phyloP scores from a whole-genome alignment of 495 filamentous ascomycete genomes.

The Talaromyces adpressus region DNA sequence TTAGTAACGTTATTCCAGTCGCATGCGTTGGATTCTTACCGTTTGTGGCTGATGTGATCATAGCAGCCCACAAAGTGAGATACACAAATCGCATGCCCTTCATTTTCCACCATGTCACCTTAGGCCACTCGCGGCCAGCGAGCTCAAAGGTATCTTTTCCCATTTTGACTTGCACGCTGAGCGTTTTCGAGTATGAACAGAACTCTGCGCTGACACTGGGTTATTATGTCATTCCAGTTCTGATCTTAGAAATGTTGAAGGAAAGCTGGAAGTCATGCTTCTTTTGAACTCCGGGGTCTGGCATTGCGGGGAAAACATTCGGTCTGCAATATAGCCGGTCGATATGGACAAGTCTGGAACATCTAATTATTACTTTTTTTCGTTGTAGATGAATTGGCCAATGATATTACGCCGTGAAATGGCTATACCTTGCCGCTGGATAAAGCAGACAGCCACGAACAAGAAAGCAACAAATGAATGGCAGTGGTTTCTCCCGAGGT shows the following conservation, averaged over 20 bases:
- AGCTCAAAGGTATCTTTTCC: slow-evolving; percentile 35
- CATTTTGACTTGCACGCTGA: slow-evolving; percentile 16
- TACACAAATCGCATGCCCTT: slow-evolving; percentile 32
- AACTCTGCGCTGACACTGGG: not conserved
- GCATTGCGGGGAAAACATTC: not conserved
- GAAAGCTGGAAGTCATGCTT: not conserved
- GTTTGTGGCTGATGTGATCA: slow-evolving; percentile 5
- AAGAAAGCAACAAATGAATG: not conserved
- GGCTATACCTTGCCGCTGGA: not conserved
- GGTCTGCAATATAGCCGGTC: not conserved
- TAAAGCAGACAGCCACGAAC: not conserved
- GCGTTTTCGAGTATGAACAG: not conserved
- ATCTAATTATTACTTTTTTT: not conserved
- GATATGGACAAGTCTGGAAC: not conserved
- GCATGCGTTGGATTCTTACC: not conserved
- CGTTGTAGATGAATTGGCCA: not conserved
- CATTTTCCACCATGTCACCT: slow-evolving; percentile 32
- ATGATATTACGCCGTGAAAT: not conserved
- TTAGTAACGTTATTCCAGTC: not conserved
- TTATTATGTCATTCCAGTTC: not conserved
- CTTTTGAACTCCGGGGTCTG: not conserved
- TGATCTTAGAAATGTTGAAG: not conserved
- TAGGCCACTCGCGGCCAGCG: slow-evolving; percentile 31
- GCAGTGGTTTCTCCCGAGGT: not conserved
- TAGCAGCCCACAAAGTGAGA: slow-evolving; percentile 5